Base-by-base conservation (phyloP, 192 early-diverging fungal species). In the Coemansia sp. region DNA sequence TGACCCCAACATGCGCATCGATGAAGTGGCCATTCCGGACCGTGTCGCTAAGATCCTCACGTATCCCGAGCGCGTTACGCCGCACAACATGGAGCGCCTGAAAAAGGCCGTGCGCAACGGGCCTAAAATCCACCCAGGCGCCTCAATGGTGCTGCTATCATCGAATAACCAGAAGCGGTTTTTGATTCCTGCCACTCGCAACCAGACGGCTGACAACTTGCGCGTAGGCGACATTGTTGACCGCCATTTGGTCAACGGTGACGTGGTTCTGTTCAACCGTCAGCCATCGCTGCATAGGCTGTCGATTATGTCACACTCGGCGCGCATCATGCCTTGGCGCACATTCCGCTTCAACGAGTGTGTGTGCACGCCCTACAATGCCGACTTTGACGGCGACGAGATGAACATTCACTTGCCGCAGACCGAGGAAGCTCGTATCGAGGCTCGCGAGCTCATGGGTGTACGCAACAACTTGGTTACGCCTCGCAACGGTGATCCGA, bases 361-460 rank as follows among this genome's bases (percentile, higher is more conserved):
- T 87, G 96, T 97, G n/a, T 98, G 96, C 77, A 90, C 93, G 14
- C 98, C 96, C 33, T 99, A 98, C 73, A 99, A 99, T 76, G 98
- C 98, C 37, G 98, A 98, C 88, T 98, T 98, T 69, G 98, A 99
- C 65, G 98, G 98, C 66, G 98, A 99, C 75, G 98, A 99, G 77
- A 99, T 99, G 98, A 99, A 99, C 71, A 81, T 99, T 76, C 98
- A 99, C 79, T 89, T 99, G 4, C 98, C 98, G 26, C 98, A 99
- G 80, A 98, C 98, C 1, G 96, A 99, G 75, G 98, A 99, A 82
- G 96, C 98, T 1, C 87, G 94, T 13, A 88, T 95, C 9, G 98
- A 99, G 74, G 96, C 96, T 0, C 91, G 94, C 64, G 90, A 94
- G 70, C 79, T 99, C 46, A 95, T 98, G 94, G 95, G 95, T 24